Evolutionary conservation across 176 grass and related monocot genomes (phyloP).

Genomic region (Neostapfia colusana): DNA sequence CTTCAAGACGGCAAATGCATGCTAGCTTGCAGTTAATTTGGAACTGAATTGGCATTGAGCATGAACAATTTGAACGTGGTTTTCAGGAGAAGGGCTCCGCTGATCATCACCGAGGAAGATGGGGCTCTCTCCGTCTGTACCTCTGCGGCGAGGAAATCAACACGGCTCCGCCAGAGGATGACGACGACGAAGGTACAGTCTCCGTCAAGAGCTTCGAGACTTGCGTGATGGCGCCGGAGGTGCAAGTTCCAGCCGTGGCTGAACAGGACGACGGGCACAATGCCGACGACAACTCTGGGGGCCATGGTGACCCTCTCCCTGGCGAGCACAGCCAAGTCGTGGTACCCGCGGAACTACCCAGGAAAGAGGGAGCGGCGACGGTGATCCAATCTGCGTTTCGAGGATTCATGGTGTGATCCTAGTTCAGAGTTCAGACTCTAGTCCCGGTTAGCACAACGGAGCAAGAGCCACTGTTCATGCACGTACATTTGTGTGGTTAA

Average conservation of each 20-base stretch:
- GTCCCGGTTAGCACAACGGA: neutral
- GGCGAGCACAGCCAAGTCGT: neutral
- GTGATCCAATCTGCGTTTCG: constrained; percentile 70
- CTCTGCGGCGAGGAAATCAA: constrained; percentile 77
- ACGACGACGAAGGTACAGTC: constrained; percentile 39
- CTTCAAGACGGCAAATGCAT: neutral
- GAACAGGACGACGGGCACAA: neutral
- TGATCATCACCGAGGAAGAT: constrained; percentile 55
- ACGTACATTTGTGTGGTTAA: neutral
- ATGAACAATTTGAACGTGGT: neutral
- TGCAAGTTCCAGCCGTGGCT: neutral
- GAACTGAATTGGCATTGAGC: neutral
- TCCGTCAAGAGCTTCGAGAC: constrained; percentile 55
- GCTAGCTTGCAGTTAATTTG: neutral
- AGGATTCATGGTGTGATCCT: constrained; percentile 59
- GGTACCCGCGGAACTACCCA: neutral
- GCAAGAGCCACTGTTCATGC: neutral
- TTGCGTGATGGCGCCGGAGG: constrained; percentile 27
- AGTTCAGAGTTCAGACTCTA: neutral
- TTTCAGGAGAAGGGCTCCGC: constrained; percentile 51
- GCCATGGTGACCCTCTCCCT: neutral
- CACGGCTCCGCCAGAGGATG: constrained; percentile 23
- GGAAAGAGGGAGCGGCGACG: constrained; percentile 46
- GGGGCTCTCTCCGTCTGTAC: constrained; percentile 67
- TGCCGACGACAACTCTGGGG: neutral